Base-by-base conservation (phyloP, 306 rosid species). In the Fagus sylvatica region DNA sequence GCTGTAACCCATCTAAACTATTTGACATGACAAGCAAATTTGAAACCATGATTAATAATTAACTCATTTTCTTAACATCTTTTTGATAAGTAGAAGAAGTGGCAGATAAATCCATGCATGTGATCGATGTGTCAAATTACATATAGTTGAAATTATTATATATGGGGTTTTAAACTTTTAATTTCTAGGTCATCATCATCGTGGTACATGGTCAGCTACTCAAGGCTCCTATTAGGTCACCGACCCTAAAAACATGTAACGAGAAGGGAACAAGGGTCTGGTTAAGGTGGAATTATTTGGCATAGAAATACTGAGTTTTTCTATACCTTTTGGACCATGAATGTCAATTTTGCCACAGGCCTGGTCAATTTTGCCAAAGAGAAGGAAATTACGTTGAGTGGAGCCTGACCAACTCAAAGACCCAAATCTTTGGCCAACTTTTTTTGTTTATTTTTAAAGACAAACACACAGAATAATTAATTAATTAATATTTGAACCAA, bases 221-320 rank as follows among this genome's bases (percentile, higher is more conserved):
- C 28, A 22, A 22, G 75, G 75, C 69, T 77, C 9, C 68, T 43
- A 53, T 64, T 77, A 41, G 71, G 85, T 83, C 89, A 74, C 84
- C 85, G 71, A 76, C 85, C 89, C 79, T 42, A 82, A 83, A 83
- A 83, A 73, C 89, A 85, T 64, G 65, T 71, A 57, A 79, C 42
- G 9, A 46, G 81, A 64, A 69, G 61, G 74, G 75, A 56, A 79
- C 76, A 76, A 59, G 74, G 79, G 79, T 79, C 48, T 72, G 71
- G 40, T 66, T 72, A 73, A 76, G 76, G 76, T 67, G 69, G 55
- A 68, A 48, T 71, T n/a, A 54, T 13, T 4, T 16, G 53, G 16
- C 37, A 56, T 53, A 55, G 28, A 61, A 37, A 4, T 59, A 72
- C 17, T 2, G 11, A 37, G 76, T 7, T 72, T 73, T 59, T 7